Base-by-base conservation (phyloP, 129 eudicot species). In the Flaveria robusta region DNA sequence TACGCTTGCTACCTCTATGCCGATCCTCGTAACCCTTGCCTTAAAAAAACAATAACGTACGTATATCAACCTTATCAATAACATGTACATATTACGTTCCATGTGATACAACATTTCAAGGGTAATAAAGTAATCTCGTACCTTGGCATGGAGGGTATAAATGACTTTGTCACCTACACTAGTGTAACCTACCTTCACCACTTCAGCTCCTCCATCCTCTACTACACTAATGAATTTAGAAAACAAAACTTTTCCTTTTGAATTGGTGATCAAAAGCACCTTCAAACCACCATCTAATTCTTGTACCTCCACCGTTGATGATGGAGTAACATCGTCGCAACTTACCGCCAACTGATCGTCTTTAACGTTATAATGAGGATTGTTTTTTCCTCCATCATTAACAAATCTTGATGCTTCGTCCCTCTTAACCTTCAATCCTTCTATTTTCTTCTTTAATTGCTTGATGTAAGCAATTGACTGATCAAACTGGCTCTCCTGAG, bases 71-170 rank as follows among this genome's bases (percentile, higher is more conserved):
- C 2, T 1, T 1, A 19, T 1, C 7, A 27, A 34, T 34, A 6
- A 41, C 12, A 9, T 58, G 12, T 26, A 52, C 0, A 1, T 18
- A 56, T 42, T 73, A 58, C 39, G n/a, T 41, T 63, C 50, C 34
- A 52, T 5, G 19, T 31, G 22, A 13, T 9, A 41, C 10, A n/a
- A 6, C 37, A 37, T n/a, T n/a, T 12, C 42, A 9, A 46, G 72
- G 60, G 37, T 74, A 59, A 42, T 46, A 34, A 26, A 69, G 60
- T 62, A 51, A 74, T 3, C 3, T 15, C 20, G 7, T 20, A 84
- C 91, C 88, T 84, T 71, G 42, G 91, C 88, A 74, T 87, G 87
- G 49, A 85, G 62, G n/a, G 82, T 87, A 68, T 79, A 85, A 76
- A 76, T 47, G 83, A 79, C 76, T 65, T 83, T 82, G 27, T 79